These are phyloP conservation scores for Trichodelitschia bisporula DNA, from an alignment of 495 filamentous ascomycete genomes.

Conservation along the genomic window DNA sequence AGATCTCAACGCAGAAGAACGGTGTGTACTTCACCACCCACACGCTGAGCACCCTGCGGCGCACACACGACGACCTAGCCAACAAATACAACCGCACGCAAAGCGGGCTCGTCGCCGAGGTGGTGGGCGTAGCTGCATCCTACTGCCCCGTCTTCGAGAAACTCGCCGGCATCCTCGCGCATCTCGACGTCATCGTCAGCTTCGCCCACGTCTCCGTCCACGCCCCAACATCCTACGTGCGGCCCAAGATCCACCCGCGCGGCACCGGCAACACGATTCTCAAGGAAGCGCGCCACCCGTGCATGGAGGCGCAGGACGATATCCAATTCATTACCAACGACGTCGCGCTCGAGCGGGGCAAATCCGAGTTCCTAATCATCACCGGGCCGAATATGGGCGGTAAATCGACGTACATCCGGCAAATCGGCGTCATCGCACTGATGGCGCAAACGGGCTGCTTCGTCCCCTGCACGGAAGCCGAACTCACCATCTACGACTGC, in stretches of 20 bases:
- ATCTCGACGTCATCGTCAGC: constrained; percentile 89
- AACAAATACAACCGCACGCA: constrained; percentile 94
- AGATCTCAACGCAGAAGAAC: constrained; percentile 97
- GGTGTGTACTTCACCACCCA: constrained; percentile 94
- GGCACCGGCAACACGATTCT: constrained; percentile 78
- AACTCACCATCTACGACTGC: constrained; percentile 90
- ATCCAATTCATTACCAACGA: constrained; percentile 98
- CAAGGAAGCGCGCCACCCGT: constrained; percentile 85
- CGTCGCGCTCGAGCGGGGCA: constrained; percentile 54
- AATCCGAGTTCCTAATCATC: constrained; percentile 84
- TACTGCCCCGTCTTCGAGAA: constrained; percentile 86
- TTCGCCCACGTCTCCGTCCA: constrained; percentile 89
- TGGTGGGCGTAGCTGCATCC: constrained; percentile 78
- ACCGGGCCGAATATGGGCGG: constrained; percentile 98
- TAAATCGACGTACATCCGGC: constrained; percentile 95
- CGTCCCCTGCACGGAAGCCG: constrained; percentile 73
- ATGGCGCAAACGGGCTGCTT: constrained; percentile 97
- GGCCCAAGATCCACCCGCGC: constrained; percentile 77
- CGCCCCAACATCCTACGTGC: constrained; percentile 72
- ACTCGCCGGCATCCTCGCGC: constrained; percentile 68
- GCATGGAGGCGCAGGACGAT: constrained; percentile 98
- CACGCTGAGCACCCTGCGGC: constrained; percentile 53
- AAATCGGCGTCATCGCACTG: constrained; percentile 89
- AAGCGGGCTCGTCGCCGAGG: constrained; percentile 71
- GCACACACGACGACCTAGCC: constrained; percentile 84